Conservation (phyloP, 2,329 filamentous ascomycete species). For the Thielaviopsis cerberus region DNA sequence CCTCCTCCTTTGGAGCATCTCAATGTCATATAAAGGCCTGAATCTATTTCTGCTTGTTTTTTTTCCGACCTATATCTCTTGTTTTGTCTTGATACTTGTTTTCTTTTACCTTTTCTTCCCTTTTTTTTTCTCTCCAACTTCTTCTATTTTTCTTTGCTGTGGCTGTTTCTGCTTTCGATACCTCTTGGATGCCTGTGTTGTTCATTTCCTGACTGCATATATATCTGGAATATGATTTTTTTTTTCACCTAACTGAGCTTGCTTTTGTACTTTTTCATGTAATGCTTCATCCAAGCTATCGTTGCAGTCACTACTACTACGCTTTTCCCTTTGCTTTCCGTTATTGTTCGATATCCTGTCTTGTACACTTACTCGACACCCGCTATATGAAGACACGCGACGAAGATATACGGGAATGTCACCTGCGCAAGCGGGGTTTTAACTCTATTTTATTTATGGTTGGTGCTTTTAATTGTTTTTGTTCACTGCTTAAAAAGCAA, state of each 20-base stretch:
- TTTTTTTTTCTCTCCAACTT: background rate
- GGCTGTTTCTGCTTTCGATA: slow-evolving; percentile 8
- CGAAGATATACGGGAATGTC: background rate
- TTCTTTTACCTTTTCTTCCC: background rate
- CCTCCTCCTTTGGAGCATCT: background rate
- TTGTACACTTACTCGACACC: background rate
- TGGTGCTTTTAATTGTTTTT: background rate
- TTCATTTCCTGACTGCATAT: slow-evolving; percentile 11
- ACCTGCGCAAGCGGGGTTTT: background rate
- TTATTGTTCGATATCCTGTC: background rate
- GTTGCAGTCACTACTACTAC: background rate
- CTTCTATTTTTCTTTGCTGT: slow-evolving; percentile 1
- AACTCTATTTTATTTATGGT: no score
- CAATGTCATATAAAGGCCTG: background rate
- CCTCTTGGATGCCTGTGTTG: slow-evolving; percentile 8
- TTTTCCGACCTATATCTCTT: background rate
- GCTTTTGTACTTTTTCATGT: background rate
- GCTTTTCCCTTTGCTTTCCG: background rate
- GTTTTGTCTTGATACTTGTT: background rate
- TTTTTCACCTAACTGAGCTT: background rate
- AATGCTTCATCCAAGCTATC: background rate
- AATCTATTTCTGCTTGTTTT: slow-evolving; percentile 5
- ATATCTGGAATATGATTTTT: slow-evolving; percentile 9
- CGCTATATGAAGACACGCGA: background rate
- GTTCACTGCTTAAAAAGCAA: no score